These are phyloP conservation scores for Globisporangium carolinianum DNA, from an alignment of 352 stramenopile genomes.

Conservation along the genomic window DNA sequence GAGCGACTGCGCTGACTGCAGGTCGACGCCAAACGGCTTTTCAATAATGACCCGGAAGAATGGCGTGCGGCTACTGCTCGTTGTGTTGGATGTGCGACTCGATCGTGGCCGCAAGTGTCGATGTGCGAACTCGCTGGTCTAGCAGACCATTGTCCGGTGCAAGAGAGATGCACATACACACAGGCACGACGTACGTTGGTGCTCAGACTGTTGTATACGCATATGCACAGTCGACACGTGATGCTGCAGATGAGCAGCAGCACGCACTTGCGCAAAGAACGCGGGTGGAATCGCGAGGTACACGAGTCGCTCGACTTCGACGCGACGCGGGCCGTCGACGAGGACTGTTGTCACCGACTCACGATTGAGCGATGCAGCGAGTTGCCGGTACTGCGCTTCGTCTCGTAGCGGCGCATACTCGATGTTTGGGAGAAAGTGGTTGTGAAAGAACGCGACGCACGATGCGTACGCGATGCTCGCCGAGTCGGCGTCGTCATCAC, in stretches of 20 bases:
- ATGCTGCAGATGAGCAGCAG: neutral
- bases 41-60: conserved; percentile 75
- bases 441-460: conserved; percentile 29
- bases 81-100: neutral
- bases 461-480: neutral
- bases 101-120: conserved; percentile 20
- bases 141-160: neutral
- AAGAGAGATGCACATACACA: no score
- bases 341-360: neutral
- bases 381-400: conserved; percentile 23
- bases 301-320: conserved; percentile 42
- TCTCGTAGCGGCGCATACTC: conserved; percentile 35
- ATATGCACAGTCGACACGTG: no score
- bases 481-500: neutral
- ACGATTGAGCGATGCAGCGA: conserved; percentile 13
- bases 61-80: neutral
- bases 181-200: no score
- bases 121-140: conserved; percentile 29
- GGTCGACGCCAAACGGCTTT: conserved; percentile 72
- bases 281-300: conserved; percentile 75
- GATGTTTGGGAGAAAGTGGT: conserved; percentile 30
- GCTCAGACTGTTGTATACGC: no score
- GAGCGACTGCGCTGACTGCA: conserved; percentile 37
- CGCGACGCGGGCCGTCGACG: neutral
- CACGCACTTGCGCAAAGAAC: conserved; percentile 48